These are phyloP conservation scores for Fusarium coffeatum DNA, from an alignment of 2,329 filamentous ascomycete genomes.

Conservation along the genomic window DNA sequence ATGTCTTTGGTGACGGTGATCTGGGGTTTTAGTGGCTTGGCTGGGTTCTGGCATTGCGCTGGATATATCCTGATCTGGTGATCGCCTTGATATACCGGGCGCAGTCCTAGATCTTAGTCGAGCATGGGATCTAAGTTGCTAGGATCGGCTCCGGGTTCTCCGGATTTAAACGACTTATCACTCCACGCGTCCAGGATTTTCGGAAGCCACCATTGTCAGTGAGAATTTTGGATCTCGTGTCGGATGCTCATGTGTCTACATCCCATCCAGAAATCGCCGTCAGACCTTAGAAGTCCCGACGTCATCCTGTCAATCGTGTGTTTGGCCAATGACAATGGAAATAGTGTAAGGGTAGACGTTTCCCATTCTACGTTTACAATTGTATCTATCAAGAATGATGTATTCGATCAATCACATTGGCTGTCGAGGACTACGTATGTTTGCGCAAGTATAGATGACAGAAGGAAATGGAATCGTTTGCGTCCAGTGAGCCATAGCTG, in stretches of 20 bases:
- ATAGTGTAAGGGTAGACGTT: no score
- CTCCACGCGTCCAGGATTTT: rapidly evolving
- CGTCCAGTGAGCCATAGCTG: no score
- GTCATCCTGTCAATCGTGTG: no score
- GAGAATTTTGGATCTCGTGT: background rate
- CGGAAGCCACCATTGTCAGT: background rate
- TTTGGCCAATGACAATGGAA: no score
- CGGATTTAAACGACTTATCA: background rate
- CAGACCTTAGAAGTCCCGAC: no score
- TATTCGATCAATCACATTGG: no score
- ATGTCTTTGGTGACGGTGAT: background rate
- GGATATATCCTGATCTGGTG: background rate
- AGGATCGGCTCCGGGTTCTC: background rate
- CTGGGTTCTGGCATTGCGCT: background rate
- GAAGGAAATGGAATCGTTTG: no score
- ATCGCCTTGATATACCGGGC: background rate
- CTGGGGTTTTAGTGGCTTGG: background rate
- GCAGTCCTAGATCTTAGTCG: background rate
- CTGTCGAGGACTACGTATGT: no score
- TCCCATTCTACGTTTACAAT: no score
- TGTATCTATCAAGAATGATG: rapidly evolving
- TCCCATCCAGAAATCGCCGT: background rate
- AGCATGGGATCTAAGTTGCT: background rate
- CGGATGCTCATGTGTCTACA: background rate
- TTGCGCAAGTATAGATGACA: no score